phyloP scores from a whole-genome alignment of 208 protist genomes.

The Leishmania mexicana region DNA sequence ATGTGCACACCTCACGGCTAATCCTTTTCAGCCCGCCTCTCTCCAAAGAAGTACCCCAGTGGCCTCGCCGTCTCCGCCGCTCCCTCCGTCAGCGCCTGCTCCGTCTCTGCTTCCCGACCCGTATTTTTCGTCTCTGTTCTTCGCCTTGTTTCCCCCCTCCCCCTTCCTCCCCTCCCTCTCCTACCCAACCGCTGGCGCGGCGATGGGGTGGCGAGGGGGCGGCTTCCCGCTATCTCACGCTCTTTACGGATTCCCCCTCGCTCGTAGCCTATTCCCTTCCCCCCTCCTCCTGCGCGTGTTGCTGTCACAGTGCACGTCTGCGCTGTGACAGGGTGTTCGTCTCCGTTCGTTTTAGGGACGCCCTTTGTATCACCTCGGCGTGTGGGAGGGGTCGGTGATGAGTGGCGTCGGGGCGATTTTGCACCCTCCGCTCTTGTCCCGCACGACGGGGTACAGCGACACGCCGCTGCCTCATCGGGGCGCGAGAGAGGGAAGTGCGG shows the following conservation, averaged over 20 bases:
- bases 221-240: background rate
- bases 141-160: background rate
- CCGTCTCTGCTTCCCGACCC: conserved; percentile 4
- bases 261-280: background rate
- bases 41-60: background rate
- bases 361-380: background rate
- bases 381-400: background rate
- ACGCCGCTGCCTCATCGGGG: background rate
- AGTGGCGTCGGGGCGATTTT: background rate
- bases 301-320: background rate
- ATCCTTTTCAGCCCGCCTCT: background rate
- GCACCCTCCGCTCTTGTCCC: background rate
- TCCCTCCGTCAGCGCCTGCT: background rate
- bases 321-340: too few species aligned
- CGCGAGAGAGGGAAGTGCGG: background rate
- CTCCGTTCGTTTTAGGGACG: too few species aligned
- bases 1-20: background rate
- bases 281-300: background rate
- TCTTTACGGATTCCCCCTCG: background rate
- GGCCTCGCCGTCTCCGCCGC: background rate
- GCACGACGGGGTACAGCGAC: background rate
- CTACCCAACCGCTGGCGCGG: background rate
- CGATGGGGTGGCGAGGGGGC: background rate
- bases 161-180: background rate
- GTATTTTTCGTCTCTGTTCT: background rate